phyloP scores from a whole-genome alignment of 1,284 basidiomycete species.

The Trichosporon coremiiforme region DNA sequence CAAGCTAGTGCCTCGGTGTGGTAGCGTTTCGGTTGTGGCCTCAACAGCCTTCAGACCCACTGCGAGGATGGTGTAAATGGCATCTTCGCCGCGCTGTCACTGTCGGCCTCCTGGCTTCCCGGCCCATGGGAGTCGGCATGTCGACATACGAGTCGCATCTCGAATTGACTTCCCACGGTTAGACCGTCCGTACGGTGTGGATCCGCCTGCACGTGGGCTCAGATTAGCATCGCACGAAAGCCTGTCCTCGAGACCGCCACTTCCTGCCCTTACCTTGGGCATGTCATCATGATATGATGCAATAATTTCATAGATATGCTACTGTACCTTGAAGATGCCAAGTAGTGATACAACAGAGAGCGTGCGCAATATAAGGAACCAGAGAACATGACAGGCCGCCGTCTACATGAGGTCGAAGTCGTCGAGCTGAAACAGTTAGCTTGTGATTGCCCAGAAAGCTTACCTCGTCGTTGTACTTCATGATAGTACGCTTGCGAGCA shows the following conservation, averaged over 20 bases:
- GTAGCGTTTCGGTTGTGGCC: neutral
- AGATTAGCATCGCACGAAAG: neutral
- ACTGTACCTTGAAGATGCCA: slow-evolving; percentile 6
- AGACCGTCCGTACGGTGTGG: too few species aligned
- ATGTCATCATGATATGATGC: neutral
- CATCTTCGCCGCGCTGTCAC: too few species aligned
- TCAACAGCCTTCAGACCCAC: neutral
- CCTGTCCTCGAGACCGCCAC: neutral
- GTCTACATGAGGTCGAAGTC: slow-evolving; percentile 80
- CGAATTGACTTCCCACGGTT: neutral
- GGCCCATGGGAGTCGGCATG: neutral
- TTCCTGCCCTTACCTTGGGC: neutral
- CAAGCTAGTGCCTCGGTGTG: neutral
- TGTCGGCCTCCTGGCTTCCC: neutral
- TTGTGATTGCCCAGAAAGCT: slow-evolving; percentile 35
- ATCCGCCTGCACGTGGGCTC: neutral
- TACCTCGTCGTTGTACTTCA: slow-evolving; percentile 96
- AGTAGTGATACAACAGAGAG: slow-evolving; percentile 16
- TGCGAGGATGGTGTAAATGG: neutral
- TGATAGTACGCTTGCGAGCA: slow-evolving; percentile 92
- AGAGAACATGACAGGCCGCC: neutral
- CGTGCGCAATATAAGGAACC: neutral
- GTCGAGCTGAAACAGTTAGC: slow-evolving; percentile 65
- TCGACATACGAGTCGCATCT: neutral
- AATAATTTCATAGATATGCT: neutral